Evolutionary conservation across 495 filamentous ascomycete species (phyloP).

Genomic region (Aspergillus sclerotiicarbonarius): DNA sequence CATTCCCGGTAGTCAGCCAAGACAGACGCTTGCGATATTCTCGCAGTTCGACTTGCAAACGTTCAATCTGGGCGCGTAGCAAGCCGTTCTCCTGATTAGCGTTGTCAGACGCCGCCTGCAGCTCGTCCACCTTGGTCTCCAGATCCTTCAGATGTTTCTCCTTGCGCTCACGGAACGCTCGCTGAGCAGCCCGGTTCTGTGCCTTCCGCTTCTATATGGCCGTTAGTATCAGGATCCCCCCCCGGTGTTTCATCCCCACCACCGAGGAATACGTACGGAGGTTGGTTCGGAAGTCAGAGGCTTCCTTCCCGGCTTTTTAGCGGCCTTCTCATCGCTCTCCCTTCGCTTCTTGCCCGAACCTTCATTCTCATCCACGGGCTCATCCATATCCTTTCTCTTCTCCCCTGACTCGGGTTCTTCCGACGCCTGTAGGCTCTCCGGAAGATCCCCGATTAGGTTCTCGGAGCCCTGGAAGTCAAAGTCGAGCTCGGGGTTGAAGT

Average conservation of each 20-base stretch:
- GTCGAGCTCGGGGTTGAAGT: slow-evolving; percentile 75
- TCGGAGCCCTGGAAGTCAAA: slow-evolving; percentile 59
- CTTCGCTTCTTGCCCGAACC: slow-evolving; percentile 72
- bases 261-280: slow-evolving; percentile 61
- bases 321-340: slow-evolving; percentile 71
- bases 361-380: slow-evolving; percentile 66
- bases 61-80: slow-evolving; percentile 81
- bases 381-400: slow-evolving; percentile 77
- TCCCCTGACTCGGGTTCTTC: slow-evolving; percentile 58
- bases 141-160: slow-evolving; percentile 96
- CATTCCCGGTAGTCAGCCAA: slow-evolving; percentile 49
- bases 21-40: slow-evolving; percentile 88
- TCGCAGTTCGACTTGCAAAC: slow-evolving; percentile 76
- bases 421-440: slow-evolving; percentile 51
- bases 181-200: slow-evolving; percentile 94
- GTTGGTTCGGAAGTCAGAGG: slow-evolving; percentile 93
- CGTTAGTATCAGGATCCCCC: slow-evolving; percentile 40
- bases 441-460: slow-evolving; percentile 75
- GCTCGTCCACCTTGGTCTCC: slow-evolving; percentile 87
- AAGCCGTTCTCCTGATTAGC: slow-evolving; percentile 84
- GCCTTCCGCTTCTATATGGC: slow-evolving; percentile 89
- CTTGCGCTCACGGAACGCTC: slow-evolving; percentile 96
- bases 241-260: not conserved
- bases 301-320: slow-evolving; percentile 96
- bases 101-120: slow-evolving; percentile 82